Conservation (phyloP, 1,284 basidiomycete genomes). For the Pseudozyma thailandica region DNA sequence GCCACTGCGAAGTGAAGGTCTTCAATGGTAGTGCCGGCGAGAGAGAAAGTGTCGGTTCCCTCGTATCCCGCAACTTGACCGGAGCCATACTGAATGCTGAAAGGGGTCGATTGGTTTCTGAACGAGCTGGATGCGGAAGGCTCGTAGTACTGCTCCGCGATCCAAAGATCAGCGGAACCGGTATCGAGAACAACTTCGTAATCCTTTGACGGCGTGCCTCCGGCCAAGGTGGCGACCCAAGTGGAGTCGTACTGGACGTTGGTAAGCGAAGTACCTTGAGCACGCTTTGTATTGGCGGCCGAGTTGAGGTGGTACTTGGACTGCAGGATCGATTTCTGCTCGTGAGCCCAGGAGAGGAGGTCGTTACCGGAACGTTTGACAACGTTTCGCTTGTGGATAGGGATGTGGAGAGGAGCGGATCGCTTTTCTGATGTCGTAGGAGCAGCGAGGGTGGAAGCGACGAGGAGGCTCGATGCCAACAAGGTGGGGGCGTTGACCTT, state of each 20-base stretch:
- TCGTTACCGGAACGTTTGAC: slow-evolving; percentile 35
- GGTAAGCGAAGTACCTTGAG: slow-evolving; percentile 23
- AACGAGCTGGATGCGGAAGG: slow-evolving; percentile 36
- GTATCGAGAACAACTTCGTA: slow-evolving; percentile 57
- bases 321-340: slow-evolving; percentile 47
- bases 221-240: slow-evolving; percentile 44
- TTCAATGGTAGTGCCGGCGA: slow-evolving; percentile 39
- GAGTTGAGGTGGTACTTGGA: slow-evolving; percentile 48
- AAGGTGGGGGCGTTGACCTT: slow-evolving; percentile 29
- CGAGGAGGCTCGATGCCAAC: slow-evolving; percentile 26
- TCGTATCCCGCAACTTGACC: slow-evolving; percentile 48
- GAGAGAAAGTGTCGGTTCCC: slow-evolving; percentile 33
- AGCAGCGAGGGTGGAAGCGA: slow-evolving; percentile 29
- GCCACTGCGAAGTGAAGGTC: slow-evolving; percentile 58
- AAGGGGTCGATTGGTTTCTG: slow-evolving; percentile 29
- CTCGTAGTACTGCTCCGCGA: slow-evolving; percentile 22
- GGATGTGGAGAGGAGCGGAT: slow-evolving; percentile 20
- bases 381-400: slow-evolving; percentile 31
- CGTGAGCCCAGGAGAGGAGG: slow-evolving; percentile 48
- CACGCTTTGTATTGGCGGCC: slow-evolving; percentile 12
- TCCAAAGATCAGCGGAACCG: slow-evolving; percentile 55
- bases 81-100: slow-evolving; percentile 48
- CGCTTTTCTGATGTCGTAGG: slow-evolving; percentile 6
- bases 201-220: slow-evolving; percentile 39
- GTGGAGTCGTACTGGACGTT: slow-evolving; percentile 55